phyloP scores from a whole-genome alignment of 257 asterid species.

The Solanum bulbocastanum region DNA sequence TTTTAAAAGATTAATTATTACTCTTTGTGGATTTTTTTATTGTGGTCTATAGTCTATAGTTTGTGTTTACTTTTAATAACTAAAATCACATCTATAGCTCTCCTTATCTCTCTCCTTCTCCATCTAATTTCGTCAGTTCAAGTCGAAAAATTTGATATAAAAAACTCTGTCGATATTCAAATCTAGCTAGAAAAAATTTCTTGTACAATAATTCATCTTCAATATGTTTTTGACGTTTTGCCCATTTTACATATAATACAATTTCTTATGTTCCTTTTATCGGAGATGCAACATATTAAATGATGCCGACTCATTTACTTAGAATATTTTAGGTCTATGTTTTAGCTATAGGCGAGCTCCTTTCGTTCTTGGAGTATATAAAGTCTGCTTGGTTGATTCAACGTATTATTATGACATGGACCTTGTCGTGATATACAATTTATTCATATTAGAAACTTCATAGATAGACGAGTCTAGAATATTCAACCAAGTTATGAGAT shows the following conservation, averaged over 20 bases:
- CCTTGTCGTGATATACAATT: neutral
- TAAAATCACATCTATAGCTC: too few species aligned
- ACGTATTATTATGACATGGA: neutral
- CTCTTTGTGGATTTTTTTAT: neutral
- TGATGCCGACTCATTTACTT: neutral
- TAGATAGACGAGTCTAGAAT: neutral
- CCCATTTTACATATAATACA: neutral
- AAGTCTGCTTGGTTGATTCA: neutral
- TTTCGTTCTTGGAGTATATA: neutral
- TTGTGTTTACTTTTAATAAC: neutral
- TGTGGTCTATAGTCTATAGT: too few species aligned
- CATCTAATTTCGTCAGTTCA: neutral
- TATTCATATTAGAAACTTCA: neutral
- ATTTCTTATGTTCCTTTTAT: neutral
- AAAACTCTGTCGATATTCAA: fast-evolving
- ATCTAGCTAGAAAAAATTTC: neutral
- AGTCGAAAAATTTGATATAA: fast-evolving
- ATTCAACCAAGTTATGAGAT: neutral
- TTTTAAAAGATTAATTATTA: neutral
- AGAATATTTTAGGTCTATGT: too few species aligned
- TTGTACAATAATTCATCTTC: too few species aligned
- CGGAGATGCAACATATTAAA: neutral
- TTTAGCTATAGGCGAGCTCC: neutral
- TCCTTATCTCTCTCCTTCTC: neutral
- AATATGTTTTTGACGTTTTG: too few species aligned